Evolutionary conservation across 1,284 basidiomycete genomes (phyloP).

Genomic region (Trametes pubescens): DNA sequence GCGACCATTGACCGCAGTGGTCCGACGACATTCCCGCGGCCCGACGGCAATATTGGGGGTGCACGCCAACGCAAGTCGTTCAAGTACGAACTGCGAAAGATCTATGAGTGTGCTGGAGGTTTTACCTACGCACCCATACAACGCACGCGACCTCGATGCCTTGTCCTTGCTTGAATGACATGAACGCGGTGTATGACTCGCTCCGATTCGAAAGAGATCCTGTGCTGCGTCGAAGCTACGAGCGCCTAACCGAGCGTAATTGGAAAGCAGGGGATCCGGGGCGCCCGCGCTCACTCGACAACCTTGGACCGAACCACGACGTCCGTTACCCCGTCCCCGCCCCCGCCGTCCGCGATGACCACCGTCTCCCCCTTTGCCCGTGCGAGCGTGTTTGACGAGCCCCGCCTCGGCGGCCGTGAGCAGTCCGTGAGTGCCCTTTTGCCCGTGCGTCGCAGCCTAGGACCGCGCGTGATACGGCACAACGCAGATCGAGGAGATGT

Average conservation of each 20-base stretch:
- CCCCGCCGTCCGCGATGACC: slow-evolving; percentile 46
- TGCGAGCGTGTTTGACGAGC: slow-evolving; percentile 77
- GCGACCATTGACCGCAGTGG: too few species aligned
- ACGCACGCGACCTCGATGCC: neutral
- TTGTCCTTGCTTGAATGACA: slow-evolving; percentile 7
- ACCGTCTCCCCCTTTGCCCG: slow-evolving; percentile 84
- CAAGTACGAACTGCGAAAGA: too few species aligned
- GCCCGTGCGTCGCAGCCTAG: neutral
- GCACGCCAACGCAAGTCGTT: too few species aligned
- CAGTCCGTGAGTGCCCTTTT: slow-evolving; percentile 73
- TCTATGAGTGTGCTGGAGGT: slow-evolving; percentile 7
- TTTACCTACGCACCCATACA: slow-evolving; percentile 1
- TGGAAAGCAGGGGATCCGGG: neutral
- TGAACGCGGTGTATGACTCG: slow-evolving; percentile 1
- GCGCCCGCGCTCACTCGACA: too few species aligned
- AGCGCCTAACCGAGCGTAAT: neutral
- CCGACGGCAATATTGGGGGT: too few species aligned
- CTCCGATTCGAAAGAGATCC: neutral
- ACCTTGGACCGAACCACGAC: slow-evolving; percentile 20
- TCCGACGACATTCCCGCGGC: too few species aligned
- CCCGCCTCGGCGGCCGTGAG: slow-evolving; percentile 71
- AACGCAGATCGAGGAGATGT: slow-evolving; percentile 95
- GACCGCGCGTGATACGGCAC: slow-evolving; percentile 25
- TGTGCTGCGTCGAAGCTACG: neutral
- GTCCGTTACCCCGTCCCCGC: neutral